A percentile compares a stretch with the other conserved stretches of the same genome.
Evolutionary conservation across 2,329 filamentous ascomycete species (phyloP).

Genomic region (Diaporthe humulicola): DNA sequence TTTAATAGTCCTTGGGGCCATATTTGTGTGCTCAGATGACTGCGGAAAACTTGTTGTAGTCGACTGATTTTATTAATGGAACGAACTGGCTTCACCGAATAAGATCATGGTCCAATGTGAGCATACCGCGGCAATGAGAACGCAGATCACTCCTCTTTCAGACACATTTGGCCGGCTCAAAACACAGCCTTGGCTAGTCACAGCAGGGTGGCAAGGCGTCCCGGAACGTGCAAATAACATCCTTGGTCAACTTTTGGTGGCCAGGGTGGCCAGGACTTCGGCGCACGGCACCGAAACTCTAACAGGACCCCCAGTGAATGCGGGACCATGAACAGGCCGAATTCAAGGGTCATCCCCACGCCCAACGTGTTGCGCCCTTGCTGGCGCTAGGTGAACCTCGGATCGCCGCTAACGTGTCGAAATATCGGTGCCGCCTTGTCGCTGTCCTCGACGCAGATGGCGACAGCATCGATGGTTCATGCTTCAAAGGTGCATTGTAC

Average conservation of each 20-base stretch:
- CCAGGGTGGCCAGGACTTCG: not conserved
- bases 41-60: not conserved
- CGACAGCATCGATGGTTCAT: not conserved
- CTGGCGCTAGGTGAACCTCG: not conserved
- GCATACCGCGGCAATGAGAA: not conserved
- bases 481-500: not conserved
- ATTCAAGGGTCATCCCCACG: conserved; percentile 6
- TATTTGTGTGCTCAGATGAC: not conserved
- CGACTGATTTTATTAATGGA: not conserved
- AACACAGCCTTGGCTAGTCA: not conserved
- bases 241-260: not conserved
- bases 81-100: not conserved
- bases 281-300: conserved; percentile 15
- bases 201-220: conserved; percentile 17
- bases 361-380: not conserved
- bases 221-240: not conserved
- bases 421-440: not conserved
- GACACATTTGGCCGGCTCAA: not conserved
- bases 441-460: not conserved
- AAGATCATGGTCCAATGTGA: not conserved
- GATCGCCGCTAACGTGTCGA: not conserved
- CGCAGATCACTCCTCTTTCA: not conserved
- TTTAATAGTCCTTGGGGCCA: not conserved
- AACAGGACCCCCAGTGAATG: not conserved
- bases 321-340: not conserved